Evolutionary conservation across 169 alveolate species (phyloP).

Genomic region (Cryptosporidium ubiquitum): DNA sequence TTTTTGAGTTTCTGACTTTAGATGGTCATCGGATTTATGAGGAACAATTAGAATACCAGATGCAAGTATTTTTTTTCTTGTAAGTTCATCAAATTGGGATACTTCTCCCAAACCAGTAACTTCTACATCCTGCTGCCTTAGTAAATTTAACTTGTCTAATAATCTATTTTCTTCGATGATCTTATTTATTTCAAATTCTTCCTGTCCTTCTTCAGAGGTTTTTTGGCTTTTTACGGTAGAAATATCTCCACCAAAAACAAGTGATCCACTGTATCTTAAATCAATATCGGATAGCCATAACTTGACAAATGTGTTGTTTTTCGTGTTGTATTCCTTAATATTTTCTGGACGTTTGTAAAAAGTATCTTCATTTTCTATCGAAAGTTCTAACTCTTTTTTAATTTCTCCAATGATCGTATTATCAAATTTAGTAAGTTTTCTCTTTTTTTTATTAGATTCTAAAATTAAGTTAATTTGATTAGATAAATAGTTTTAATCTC

Average conservation of each 20-base stretch:
- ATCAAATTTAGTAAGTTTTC: constrained; percentile 54
- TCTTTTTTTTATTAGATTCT: constrained; percentile 6
- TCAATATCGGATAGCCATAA: constrained; percentile 59
- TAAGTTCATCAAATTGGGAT: constrained; percentile 8
- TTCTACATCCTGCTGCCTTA: constrained; percentile 30
- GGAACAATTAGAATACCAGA: constrained; percentile 5
- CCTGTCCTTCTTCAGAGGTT: background rate
- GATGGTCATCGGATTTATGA: background rate
- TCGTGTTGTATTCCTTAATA: constrained; percentile 9
- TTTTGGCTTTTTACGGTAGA: background rate
- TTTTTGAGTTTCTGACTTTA: background rate
- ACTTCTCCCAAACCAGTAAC: background rate
- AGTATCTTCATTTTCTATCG: background rate
- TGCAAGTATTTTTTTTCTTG: constrained; percentile 10
- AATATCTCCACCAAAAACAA: constrained; percentile 2
- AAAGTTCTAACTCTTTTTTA: constrained; percentile 7
- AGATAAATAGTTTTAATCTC: background rate
- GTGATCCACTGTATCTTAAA: background rate
- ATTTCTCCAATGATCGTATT: constrained; percentile 1
- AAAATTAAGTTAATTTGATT: background rate
- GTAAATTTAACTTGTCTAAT: constrained; percentile 12
- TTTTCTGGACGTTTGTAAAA: background rate
- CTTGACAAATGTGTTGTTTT: constrained; percentile 57
- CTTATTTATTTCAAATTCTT: constrained; percentile 25
- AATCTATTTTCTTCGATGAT: constrained; percentile 42